Evolutionary conservation across 1,284 basidiomycete genomes (phyloP).

Genomic region (Irpex sp.): DNA sequence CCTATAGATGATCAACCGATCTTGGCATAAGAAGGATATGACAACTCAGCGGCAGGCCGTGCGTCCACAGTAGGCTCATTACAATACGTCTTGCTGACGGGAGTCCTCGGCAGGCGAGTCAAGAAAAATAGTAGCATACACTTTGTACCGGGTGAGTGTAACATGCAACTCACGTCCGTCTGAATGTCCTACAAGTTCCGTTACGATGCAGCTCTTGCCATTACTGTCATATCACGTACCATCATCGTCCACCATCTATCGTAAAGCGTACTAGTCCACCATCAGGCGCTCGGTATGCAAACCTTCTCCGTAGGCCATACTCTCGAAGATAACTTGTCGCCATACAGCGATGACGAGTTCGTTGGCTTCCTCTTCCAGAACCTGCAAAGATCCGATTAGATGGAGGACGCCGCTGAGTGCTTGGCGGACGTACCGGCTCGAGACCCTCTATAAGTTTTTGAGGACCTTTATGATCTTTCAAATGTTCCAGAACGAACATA

Average conservation of each 20-base stretch:
- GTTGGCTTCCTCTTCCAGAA: slow-evolving; percentile 81
- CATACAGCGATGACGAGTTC: slow-evolving; percentile 74
- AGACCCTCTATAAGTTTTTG: slow-evolving; percentile 80
- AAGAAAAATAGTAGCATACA: slow-evolving; percentile 8
- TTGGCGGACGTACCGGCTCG: slow-evolving; percentile 60
- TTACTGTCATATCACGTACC: slow-evolving; percentile 22
- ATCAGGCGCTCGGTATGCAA: slow-evolving; percentile 73
- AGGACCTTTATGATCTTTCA: slow-evolving; percentile 80
- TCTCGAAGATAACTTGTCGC: slow-evolving; percentile 88
- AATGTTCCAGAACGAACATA: slow-evolving; percentile 84
- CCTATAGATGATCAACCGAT: slow-evolving; percentile 5
- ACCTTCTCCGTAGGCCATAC: slow-evolving; percentile 81
- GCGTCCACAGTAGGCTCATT: slow-evolving; percentile 1
- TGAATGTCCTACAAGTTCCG: slow-evolving; percentile 27
- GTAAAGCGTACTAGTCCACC: slow-evolving; percentile 44
- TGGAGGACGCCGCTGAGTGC: not conserved
- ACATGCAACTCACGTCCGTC: slow-evolving; percentile 24
- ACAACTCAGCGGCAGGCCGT: slow-evolving; percentile 7
- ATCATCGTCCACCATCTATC: slow-evolving; percentile 1
- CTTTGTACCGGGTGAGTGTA: slow-evolving; percentile 9
- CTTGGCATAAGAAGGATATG: not conserved
- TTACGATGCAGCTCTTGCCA: slow-evolving; percentile 22
- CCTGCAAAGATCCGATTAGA: slow-evolving; percentile 38
- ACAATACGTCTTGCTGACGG: slow-evolving; percentile 3
- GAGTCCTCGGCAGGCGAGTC: not conserved